A percentile compares a stretch with the other conserved stretches of the same genome.
phyloP scores from a whole-genome alignment of 345 rosid species.

The Tarenaya hassleriana region DNA sequence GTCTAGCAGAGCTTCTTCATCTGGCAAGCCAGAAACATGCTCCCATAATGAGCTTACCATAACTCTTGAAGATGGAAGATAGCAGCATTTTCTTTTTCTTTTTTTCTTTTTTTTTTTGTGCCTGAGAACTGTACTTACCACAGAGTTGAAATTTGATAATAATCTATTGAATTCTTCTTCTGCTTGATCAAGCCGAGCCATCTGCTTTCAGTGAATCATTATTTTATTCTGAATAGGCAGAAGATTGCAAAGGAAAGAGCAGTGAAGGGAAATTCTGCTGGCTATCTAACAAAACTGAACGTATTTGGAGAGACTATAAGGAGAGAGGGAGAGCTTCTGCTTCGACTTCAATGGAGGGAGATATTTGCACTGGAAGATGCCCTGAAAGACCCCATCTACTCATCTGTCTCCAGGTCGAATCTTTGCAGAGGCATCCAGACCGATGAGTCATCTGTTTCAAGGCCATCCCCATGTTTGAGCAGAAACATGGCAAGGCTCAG shows the following conservation, averaged over 20 bases:
- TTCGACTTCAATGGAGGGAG: constrained; percentile 31
- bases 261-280: too few species aligned
- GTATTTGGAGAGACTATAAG: constrained; percentile 10
- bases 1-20: constrained; percentile 43
- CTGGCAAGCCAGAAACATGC: constrained; percentile 39
- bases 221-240: neutral
- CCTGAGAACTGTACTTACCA: too few species aligned
- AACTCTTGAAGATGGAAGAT: constrained; percentile 49
- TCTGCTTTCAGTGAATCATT: neutral
- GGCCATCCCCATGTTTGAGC: constrained; percentile 67
- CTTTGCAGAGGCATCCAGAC: constrained; percentile 47
- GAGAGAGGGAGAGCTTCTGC: constrained; percentile 1
- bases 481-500: constrained; percentile 66
- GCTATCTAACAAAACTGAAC: neutral
- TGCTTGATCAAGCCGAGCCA: neutral
- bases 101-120: too few species aligned
- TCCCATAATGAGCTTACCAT: constrained; percentile 40
- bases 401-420: constrained; percentile 53
- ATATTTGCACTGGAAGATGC: constrained; percentile 76
- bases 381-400: constrained; percentile 57
- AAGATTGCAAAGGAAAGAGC: too few species aligned
- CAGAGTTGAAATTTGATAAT: too few species aligned
- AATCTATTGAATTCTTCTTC: too few species aligned
- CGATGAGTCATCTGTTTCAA: constrained; percentile 64
- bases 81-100: too few species aligned